phyloP scores from a whole-genome alignment of 495 filamentous ascomycete species.

The Usnea hakonensis region DNA sequence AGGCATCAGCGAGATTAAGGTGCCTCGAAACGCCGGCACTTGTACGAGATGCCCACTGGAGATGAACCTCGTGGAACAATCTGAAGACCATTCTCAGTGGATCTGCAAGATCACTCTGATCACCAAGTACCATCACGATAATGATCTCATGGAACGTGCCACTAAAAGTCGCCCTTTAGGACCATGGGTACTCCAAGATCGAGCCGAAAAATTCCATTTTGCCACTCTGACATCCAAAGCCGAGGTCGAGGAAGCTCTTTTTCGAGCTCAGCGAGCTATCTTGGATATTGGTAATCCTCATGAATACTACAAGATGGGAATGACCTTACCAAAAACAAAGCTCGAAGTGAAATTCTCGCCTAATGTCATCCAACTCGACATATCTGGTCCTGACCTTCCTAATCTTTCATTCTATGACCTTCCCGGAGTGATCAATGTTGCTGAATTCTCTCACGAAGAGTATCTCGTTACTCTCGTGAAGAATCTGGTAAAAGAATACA shows the following conservation, averaged over 20 bases:
- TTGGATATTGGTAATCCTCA: conserved; percentile 48
- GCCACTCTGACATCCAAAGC: conserved; percentile 32
- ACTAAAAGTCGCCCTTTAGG: conserved; percentile 33
- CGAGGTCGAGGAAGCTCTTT: conserved; percentile 51
- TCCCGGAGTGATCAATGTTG: conserved; percentile 66
- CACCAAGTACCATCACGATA: conserved; percentile 44
- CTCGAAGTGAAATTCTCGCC: conserved; percentile 62
- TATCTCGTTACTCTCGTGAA: conserved; percentile 61
- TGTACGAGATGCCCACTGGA: conserved; percentile 75
- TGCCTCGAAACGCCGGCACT: conserved; percentile 59
- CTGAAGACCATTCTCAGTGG: conserved; percentile 42
- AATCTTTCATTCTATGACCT: conserved; percentile 74
- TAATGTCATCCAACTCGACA: conserved; percentile 66
- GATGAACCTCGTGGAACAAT: conserved; percentile 57
- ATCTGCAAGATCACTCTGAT: conserved; percentile 56
- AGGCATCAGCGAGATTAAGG: conserved; percentile 66
- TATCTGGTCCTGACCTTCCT: conserved; percentile 59
- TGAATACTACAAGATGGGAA: conserved; percentile 43
- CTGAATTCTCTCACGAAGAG: conserved; percentile 50
- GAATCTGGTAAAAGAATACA: conserved; percentile 60
- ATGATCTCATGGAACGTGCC: conserved; percentile 22
- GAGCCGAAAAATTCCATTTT: conserved; percentile 37
- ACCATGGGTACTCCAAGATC: conserved; percentile 37
- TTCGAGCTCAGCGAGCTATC: conserved; percentile 65
- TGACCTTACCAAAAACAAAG: conserved; percentile 24